Conservation (phyloP, 257 asterid species). For the Solanum pinnatisectum region DNA sequence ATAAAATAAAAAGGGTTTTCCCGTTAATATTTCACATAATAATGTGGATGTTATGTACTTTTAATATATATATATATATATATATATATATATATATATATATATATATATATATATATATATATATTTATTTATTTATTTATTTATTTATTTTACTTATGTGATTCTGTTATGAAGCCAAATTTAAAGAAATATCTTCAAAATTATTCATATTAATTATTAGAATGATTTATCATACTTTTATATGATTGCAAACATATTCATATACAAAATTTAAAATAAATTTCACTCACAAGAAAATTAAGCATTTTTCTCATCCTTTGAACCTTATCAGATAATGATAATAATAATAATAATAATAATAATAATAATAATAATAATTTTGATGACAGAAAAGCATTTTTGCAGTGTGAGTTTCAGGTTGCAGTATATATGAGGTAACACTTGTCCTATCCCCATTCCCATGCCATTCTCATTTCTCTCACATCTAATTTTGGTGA, state of each 20-base stretch:
- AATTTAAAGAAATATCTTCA: not conserved
- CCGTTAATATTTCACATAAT: not conserved
- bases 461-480: not conserved
- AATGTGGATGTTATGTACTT: not conserved
- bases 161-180: not conserved
- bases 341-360: too few species aligned
- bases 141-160: too few species aligned
- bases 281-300: not conserved
- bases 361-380: not conserved
- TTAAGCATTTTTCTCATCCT: not conserved
- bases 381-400: not conserved
- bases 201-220: not conserved
- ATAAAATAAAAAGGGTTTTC: not conserved
- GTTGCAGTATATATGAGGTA: not conserved
- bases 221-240: not conserved
- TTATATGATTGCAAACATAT: not conserved
- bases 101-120: too few species aligned
- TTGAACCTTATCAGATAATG: not conserved
- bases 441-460: not conserved
- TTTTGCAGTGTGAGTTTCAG: slow-evolving; percentile 1
- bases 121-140: too few species aligned
- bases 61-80: too few species aligned
- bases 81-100: too few species aligned
- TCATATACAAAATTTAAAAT: not conserved
- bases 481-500: not conserved